Base-by-base conservation (phyloP, 1,284 basidiomycete species). In the Crepidotus sp. region DNA sequence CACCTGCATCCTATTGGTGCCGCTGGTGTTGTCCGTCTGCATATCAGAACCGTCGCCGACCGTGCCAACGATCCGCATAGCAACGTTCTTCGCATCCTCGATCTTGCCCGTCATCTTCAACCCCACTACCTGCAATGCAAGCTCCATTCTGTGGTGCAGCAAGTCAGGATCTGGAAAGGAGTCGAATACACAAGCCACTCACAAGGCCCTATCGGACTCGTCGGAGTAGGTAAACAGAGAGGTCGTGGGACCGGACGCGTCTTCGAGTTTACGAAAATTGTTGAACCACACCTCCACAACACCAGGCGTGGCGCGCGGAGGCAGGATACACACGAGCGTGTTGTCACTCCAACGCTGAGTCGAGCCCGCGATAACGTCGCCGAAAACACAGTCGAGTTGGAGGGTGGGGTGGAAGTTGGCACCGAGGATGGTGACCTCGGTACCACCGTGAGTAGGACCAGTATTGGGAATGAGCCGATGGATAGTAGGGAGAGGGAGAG, bases 51-150 rank as follows among this genome's bases (percentile, higher is more conserved):
- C 64, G 45, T 80, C 76, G 24, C 63, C 60, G 13, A 77, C 67
- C 44, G 71, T 78, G 27, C 80, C 77, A 31, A 89, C 82, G 51
- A 88, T 89, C 34, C 84, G 76, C 76, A 87, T 80, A 15, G 93
- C 93, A 32, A 95, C 85, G 52, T 92, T 88, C 61, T 88, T 83
- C 3, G 92, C 89, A 46, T 93, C 88, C 56, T 95, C 89, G 42
- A 95, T 83, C 59, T 91, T 88, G 29, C 93, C 93, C 0, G 91
- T 96, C 89, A 96, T 94, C 69, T 95, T 93, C 51, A 96, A 67
- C 1, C 93, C 93, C 19, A 97, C 91, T 7, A 96, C 91, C 59
- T 95, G 91, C 6, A 97, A 69, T 37, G 93, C 93, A 44, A 96
- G 75, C 61, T 96, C 93, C 91, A 96, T 94, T 50, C 86, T 90